A percentile compares a stretch with the other conserved stretches of the same genome.
These are phyloP conservation scores for Castanea crenata DNA, from an alignment of 306 rosid species.

Conservation along the genomic window DNA sequence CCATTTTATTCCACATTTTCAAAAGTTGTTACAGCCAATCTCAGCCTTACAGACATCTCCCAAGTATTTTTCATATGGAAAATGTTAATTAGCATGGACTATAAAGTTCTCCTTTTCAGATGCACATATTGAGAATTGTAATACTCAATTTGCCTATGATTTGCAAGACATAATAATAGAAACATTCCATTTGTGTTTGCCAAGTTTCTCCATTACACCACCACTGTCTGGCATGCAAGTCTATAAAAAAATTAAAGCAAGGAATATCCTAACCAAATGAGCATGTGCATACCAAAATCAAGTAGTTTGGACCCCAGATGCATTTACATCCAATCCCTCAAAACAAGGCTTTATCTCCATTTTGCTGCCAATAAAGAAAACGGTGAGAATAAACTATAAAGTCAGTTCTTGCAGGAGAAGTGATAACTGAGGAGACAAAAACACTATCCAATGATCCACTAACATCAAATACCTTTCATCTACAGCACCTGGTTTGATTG, in stretches of 20 bases:
- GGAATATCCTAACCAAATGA: not conserved
- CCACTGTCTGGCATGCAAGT: not conserved
- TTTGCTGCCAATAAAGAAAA: constrained; percentile 16
- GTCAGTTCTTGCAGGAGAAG: not conserved
- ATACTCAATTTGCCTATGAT: not conserved
- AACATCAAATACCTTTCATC: constrained; percentile 10
- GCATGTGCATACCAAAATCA: constrained; percentile 18
- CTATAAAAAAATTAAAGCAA: not conserved
- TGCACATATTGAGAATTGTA: not conserved
- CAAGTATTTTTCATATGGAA: not conserved
- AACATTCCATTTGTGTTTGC: not conserved
- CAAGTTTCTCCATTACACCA: not conserved
- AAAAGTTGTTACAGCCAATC: not conserved
- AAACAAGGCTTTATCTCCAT: constrained; percentile 15
- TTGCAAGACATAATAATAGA: not conserved
- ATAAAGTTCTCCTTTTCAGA: not conserved
- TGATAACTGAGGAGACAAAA: not conserved
- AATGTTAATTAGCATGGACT: not conserved
- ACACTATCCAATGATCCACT: not conserved
- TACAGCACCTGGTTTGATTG: constrained; percentile 9
- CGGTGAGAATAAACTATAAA: not conserved
- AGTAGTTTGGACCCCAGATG: not conserved
- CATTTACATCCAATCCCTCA: constrained; percentile 6
- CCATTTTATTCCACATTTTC: not conserved
- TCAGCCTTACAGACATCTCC: not conserved